Evolutionary conservation across 345 rosid species (phyloP), one percentile per base, ranked within the genome.

Genomic region (Eucalyptus lansdowneana): DNA sequence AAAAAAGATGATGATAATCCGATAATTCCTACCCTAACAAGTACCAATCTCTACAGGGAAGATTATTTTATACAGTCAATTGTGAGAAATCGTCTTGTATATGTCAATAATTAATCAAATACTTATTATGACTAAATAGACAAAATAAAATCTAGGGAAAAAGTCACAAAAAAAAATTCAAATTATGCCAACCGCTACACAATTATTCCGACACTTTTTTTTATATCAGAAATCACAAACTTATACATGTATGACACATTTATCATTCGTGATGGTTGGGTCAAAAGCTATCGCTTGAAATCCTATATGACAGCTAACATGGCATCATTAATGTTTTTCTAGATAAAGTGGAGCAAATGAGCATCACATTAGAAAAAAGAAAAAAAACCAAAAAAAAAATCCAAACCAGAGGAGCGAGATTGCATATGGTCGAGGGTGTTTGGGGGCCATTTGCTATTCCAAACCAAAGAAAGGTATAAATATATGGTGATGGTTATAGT

Each of bases 181-280:
- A 58, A 58, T 27, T 25, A 27, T 58, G 14, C 0, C 14, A 1
- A 9, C 0, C 5, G 0, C 3, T 0, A 58, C 6, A 24, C 29
- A 24, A 1, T 58, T 58, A 58, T 11, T 58, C 0, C 1, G 0
- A 0, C 5, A 10, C 22, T 24, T 5, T 9, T 9, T 56, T 56
- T 22, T 56, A 37, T 10, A 10, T 58, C 0, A 0, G 5, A 58
- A 58, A 58, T 0, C 1, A 5, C 1, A 25, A 58, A 58, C 0
- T 58, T 58, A 25, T 25, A 58, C 0, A 0, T 5, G 1, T 10
- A 1, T 58, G 2, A 11, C 14, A 11, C n/a, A 11, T 11, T 58
- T 11, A 58, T 4, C 1, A 2, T 58, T 11, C 2, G 0, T 25
- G 0, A 27, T 2, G 6, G 0, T 58, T 11, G 6, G 0, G 0